A percentile compares a stretch with the other conserved stretches of the same genome.
These are phyloP conservation scores for Pelagophyceae sp. DNA, from an alignment of 352 stramenopile species.

Conservation along the genomic window DNA sequence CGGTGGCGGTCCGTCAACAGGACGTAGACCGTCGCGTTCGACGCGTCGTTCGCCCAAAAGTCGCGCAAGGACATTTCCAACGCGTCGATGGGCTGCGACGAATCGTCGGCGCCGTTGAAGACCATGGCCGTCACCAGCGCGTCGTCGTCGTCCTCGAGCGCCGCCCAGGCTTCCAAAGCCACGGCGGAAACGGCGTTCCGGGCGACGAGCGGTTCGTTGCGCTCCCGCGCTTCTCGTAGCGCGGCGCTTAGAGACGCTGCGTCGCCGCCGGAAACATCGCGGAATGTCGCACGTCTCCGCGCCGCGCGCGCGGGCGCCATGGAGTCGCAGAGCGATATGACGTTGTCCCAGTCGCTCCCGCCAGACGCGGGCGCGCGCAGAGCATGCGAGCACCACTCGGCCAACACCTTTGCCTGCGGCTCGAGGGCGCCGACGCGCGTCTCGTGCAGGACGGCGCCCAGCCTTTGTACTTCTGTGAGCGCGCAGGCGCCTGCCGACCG, in stretches of 20 bases:
- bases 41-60: background rate
- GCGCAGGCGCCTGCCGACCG: background rate
- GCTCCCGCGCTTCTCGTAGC: background rate
- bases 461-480: background rate
- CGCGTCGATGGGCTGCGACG: constrained; percentile 2
- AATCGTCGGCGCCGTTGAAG: constrained; percentile 7
- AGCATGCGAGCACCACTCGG: background rate
- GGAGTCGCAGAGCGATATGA: background rate
- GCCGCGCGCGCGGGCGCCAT: background rate
- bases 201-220: background rate
- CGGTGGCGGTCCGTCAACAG: constrained; percentile 12
- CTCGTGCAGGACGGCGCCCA: background rate
- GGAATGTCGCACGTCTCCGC: background rate
- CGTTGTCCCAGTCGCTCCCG: background rate
- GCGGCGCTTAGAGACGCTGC: too few species aligned
- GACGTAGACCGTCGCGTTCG: background rate
- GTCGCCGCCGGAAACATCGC: background rate
- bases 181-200: background rate
- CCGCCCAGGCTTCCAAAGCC: background rate
- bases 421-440: background rate
- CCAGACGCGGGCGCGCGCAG: background rate
- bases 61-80: constrained; percentile 15
- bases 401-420: background rate
- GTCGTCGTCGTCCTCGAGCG: background rate
- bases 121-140: constrained; percentile 15